A percentile compares a stretch with the other conserved stretches of the same genome.
Conservation (phyloP, 176 grass and related monocot species). For the Puccinellia tenuiflora region DNA sequence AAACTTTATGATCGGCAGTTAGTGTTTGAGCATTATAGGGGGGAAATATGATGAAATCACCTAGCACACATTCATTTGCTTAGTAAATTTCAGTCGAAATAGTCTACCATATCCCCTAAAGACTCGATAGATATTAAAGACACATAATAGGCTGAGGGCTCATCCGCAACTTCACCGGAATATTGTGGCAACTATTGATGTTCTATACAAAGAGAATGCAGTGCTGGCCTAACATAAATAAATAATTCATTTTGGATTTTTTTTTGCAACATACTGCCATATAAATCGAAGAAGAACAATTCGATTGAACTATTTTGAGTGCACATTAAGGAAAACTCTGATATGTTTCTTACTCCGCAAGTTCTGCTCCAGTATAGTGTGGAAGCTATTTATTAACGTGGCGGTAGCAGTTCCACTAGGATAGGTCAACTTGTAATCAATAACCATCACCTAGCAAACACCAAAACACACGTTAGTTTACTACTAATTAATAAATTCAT, state of each 20-base stretch:
- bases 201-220: neutral
- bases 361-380: conserved; percentile 36
- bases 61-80: no score
- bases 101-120: neutral
- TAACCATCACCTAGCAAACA: conserved; percentile 49
- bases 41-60: neutral
- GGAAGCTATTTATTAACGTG: conserved; percentile 54
- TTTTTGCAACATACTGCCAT: neutral
- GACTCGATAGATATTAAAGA: neutral
- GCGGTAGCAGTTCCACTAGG: conserved; percentile 50
- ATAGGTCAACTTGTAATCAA: conserved; percentile 59
- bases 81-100: neutral
- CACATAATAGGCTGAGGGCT: neutral
- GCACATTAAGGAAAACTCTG: neutral
- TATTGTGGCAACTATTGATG: neutral
- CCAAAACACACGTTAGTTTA: neutral
- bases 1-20: neutral
- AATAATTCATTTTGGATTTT: neutral
- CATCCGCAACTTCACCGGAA: neutral
- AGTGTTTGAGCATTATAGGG: neutral
- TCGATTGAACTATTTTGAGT: neutral
- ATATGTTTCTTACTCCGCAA: conserved; percentile 35
- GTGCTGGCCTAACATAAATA: neutral
- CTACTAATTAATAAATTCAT: neutral
- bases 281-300: neutral